A percentile compares a stretch with the other conserved stretches of the same genome.
Evolutionary conservation across 305 asterid genomes (phyloP).

Genomic region (Plantago lanceolata): DNA sequence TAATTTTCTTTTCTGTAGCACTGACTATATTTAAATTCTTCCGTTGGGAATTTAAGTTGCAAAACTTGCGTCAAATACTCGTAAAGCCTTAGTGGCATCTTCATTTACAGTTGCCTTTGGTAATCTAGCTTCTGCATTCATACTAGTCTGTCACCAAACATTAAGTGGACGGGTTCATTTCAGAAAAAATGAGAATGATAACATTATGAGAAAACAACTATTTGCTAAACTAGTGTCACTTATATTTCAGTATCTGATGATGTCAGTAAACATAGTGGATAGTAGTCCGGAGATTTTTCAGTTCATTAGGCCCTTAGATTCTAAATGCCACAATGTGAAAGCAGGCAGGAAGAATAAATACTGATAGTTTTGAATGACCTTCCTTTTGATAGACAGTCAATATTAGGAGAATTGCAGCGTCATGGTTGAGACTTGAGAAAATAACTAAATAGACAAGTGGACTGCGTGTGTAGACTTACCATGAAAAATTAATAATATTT

Average conservation of each 20-base stretch:
- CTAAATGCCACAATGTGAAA: background rate
- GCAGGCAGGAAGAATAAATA: background rate
- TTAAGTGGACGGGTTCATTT: background rate
- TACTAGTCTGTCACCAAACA: background rate
- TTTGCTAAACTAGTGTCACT: background rate
- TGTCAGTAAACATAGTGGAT: background rate
- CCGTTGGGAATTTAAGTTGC: background rate
- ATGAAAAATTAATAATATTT: background rate
- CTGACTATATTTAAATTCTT: constrained; percentile 12
- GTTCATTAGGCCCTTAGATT: background rate
- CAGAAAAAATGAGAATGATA: no score
- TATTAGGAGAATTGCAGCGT: background rate
- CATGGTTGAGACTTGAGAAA: background rate
- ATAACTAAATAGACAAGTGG: constrained; percentile 5
- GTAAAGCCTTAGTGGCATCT: background rate
- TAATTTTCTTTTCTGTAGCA: constrained; percentile 31
- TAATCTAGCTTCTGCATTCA: background rate
- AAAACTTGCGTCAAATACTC: background rate
- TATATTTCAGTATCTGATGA: background rate
- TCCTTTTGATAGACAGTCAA: background rate
- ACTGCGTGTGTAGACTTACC: background rate
- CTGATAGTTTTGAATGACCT: background rate
- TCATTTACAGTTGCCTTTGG: background rate
- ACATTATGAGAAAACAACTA: background rate
- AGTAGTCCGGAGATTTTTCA: background rate